Base-by-base conservation (phyloP, 108 stramenopile genomes). In the Licmophora abbreviata region DNA sequence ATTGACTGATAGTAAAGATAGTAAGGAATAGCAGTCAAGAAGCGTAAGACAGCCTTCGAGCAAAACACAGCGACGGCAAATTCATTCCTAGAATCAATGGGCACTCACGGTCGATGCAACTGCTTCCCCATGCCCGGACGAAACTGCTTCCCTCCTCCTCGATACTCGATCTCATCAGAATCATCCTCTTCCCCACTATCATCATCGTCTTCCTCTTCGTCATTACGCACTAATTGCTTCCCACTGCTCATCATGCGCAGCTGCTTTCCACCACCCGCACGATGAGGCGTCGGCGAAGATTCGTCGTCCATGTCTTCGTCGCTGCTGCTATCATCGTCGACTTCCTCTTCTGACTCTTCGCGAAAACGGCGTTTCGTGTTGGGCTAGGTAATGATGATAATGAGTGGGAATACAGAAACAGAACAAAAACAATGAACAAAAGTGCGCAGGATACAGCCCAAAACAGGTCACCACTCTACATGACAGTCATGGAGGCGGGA, bases 121-220 rank as follows among this genome's bases (percentile, higher is more conserved):
- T 78, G 73, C 46, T 89, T 89, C n/a, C 87, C 87, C 12, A 74
- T 67, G 0, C 68, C 53, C 15, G 71, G 59, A 36, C 71, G 62
- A n/a, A 90, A 68, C 36, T 82, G 83, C 51, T 89, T 89, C 29
- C 86, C 83, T 25, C 81, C 79, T 31, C 72, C 79, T 17, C 56
- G 47, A 21, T 15, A 31, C 2, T 29, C 15, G 21, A 25, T 32
- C 0, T 31, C 40, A 8, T 53, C 55, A 18, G 48, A 50, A 11
- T 64, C 63, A 29, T 70, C 64, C 17, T 73, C 66, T 28, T 48
- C 41, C 2, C 40, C 59, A n/a, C 49, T 53, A 9, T 62, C 57
- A 35, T 57, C 65, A 18, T 60, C 65, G 15, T 73, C 71, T 14
- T 68, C 66, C 0, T 61, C 64, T 9, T 57, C 51, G 21, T 68